Evolutionary conservation across 192 early-diverging fungal species (phyloP).

Genomic region (Allomyces javanicus): DNA sequence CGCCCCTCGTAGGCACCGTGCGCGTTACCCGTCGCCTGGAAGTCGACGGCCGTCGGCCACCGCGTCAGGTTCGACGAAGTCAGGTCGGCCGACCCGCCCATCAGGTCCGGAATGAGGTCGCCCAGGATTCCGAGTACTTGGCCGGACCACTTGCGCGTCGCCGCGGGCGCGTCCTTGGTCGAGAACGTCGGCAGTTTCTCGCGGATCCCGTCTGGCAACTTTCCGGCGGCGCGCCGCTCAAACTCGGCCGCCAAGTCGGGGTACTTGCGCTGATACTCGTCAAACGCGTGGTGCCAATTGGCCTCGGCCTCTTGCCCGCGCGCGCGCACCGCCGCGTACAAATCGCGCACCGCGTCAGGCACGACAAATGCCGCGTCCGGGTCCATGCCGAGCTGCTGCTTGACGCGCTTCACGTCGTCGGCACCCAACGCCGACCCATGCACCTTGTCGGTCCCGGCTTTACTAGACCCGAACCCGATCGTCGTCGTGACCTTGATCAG

Average conservation of each 20-base stretch:
- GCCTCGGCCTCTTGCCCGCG: constrained; percentile 40
- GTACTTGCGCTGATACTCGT: constrained; percentile 40
- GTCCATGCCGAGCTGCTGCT: constrained; percentile 67
- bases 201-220: constrained; percentile 57
- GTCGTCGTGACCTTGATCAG: constrained; percentile 77
- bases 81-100: constrained; percentile 94
- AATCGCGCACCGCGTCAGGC: constrained; percentile 32
- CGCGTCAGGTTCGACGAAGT: constrained; percentile 88
- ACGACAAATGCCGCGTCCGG: constrained; percentile 52
- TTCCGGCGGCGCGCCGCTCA: constrained; percentile 41
- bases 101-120: constrained; percentile 61
- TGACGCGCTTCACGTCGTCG: constrained; percentile 59
- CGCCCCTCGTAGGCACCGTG: constrained; percentile 74
- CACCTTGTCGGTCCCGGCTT: constrained; percentile 74
- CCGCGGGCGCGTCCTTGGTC: constrained; percentile 55
- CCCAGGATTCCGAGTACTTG: constrained; percentile 62
- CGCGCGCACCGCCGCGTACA: constrained; percentile 26
- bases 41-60: constrained; percentile 89
- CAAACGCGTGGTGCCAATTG: constrained; percentile 57
- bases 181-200: constrained; percentile 55
- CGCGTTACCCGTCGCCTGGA: constrained; percentile 52
- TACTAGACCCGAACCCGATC: constrained; percentile 84
- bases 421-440: constrained; percentile 70
- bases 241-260: constrained; percentile 53
- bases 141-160: constrained; percentile 79